Base-by-base conservation (phyloP, 768 basidiomycete genomes). In the Boletus edulis region DNA sequence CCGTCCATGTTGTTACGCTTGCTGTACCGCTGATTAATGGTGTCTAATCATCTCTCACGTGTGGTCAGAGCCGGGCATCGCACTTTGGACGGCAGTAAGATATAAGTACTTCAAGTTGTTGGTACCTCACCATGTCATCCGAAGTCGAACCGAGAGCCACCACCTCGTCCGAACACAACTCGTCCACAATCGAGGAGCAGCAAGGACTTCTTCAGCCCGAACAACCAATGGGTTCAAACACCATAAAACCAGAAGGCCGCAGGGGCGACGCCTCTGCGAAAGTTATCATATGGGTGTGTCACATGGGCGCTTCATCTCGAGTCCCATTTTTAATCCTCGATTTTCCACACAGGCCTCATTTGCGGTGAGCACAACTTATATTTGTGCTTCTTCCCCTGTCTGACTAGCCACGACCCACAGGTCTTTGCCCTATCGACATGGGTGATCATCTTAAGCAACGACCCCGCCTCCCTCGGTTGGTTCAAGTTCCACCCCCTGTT, bases 401-500 rank as follows among this genome's bases (percentile, higher is more conserved):
- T 57, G 37, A 58, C 35, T 12, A n/a, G 5, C 18, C 29, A 22
- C 18, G 0, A 2, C n/a, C 29, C 40, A 9, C 32, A 84, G 82
- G 55, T 75, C 27, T 70, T 80, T 45, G 65, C 70, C 13, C 32
- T 69, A 3, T 38, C 75, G 8, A 80, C 81, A 4, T 85, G 82
- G 81, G 56, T 62, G 14, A 66, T 72, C 51, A 62, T 84, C 42
- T 57, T 84, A 38, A 69, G 61, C 59, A 82, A 76, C 44, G 55
- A 77, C 48, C 84, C 83, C 3, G 57, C 58, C 22, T 57, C 64
- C 0, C 63, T 77, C 1, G 81, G 82, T 2, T 87, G 82, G 84
- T 90, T 90, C 67, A 76, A 78, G 0, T 77, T 81, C 46, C 89
- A 91, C 64, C 88, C 88, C 0, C 68, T 80, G 0, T 67, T 89